Conservation (phyloP, 257 asterid species). For the Salvia miltiorrhiza region DNA sequence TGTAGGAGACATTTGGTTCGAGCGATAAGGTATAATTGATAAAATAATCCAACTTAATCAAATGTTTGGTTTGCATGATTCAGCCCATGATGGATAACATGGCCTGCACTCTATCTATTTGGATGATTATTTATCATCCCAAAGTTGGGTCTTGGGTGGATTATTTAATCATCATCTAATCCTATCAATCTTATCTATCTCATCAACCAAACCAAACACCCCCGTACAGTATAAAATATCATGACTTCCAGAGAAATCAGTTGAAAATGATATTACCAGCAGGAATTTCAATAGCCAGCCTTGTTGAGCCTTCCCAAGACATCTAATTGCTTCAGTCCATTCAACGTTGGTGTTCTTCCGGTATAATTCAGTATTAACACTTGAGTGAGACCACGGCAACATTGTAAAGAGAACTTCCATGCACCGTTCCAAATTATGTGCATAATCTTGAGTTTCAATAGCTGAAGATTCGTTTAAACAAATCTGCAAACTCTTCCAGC, state of each 20-base stretch:
- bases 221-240: too few relatives aligned
- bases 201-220: too few relatives aligned
- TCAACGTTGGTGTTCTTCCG: conserved; percentile 39
- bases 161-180: too few relatives aligned
- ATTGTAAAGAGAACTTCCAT: conserved; percentile 63
- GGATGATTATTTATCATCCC: too few relatives aligned
- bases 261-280: conserved; percentile 41
- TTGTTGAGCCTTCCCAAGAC: conserved; percentile 74
- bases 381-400: conserved; percentile 48
- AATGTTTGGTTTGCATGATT: too few relatives aligned
- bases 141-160: too few relatives aligned
- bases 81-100: too few relatives aligned
- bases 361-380: conserved; percentile 27
- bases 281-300: conserved; percentile 71
- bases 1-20: not conserved
- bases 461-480: conserved; percentile 57
- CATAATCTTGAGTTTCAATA: conserved; percentile 40
- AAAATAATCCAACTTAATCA: too few relatives aligned
- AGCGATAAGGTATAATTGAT: too few relatives aligned
- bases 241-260: too few relatives aligned
- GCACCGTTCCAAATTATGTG: conserved; percentile 58
- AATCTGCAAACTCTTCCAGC: conserved; percentile 84
- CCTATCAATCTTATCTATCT: too few relatives aligned
- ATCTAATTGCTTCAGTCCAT: conserved; percentile 80
- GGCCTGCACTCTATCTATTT: too few relatives aligned